Conservation (phyloP, 345 rosid genomes). For the Isatis tinctoria region DNA sequence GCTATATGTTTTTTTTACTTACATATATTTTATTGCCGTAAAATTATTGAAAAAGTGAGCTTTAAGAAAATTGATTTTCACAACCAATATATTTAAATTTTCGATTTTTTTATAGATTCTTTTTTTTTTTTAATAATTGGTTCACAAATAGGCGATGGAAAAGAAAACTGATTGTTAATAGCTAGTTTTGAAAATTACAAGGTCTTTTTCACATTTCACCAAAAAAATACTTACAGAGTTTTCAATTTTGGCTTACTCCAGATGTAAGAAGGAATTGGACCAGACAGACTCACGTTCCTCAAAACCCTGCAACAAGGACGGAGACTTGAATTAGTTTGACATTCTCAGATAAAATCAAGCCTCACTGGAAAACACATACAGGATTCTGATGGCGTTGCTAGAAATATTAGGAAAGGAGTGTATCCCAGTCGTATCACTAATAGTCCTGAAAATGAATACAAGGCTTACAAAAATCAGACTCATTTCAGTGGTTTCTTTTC, state of each 20-base stretch:
- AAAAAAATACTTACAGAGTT: background rate
- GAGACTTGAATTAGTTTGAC: background rate
- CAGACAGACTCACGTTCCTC: background rate
- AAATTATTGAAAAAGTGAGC: too few relatives aligned
- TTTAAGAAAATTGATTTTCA: too few relatives aligned
- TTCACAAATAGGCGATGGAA: too few relatives aligned
- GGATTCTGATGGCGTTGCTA: background rate
- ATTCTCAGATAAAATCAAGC: background rate
- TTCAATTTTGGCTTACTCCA: background rate
- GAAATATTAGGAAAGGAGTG: background rate
- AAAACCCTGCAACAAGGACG: background rate
- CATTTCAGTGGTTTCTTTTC: background rate
- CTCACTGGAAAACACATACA: background rate
- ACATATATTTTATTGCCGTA: too few relatives aligned
- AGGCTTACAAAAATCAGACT: background rate
- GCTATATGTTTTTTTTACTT: too few relatives aligned
- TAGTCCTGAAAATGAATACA: slow-evolving; percentile 36
- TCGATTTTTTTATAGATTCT: too few relatives aligned
- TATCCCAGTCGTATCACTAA: slow-evolving; percentile 40
- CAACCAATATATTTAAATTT: too few relatives aligned
- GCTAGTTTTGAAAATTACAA: background rate
- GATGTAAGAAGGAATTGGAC: background rate
- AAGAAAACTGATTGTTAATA: background rate
- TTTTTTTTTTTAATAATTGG: too few relatives aligned
- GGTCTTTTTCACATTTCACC: background rate